Base-by-base conservation (phyloP, 2,329 filamentous ascomycete species). In the Cladophialophora bantiana region DNA sequence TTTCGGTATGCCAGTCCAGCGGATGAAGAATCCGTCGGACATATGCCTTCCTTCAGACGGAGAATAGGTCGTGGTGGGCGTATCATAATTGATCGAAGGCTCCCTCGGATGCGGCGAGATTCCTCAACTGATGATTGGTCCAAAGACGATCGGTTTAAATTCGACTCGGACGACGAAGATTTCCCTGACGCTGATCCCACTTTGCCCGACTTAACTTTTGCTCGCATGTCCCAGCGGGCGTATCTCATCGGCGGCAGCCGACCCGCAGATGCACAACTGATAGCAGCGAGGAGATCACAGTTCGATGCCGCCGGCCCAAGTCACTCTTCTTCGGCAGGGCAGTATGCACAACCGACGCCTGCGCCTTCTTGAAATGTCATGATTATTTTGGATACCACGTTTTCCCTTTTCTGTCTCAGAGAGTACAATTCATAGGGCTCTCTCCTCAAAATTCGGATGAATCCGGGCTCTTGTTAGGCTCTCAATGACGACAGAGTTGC, bases 11-110 rank as follows among this genome's bases (percentile, higher is more conserved):
- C 78, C 54, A 77, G 80, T 71, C 79, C 80, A 54, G 73, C 80
- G 61, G 78, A 80, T 62, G 82, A 81, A 52, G 80, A 81, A 62
- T 74, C 78, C 34, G 77, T 76, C 68, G 75, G 74, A 62, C 66
- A 63, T 31, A 81, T 82, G 73, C 89, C 90, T 62, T 89, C 90
- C 15, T 97, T 91, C 83, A 89, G 94, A 71, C 88, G 93, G 70
- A 90, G 95, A 66, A 88, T 93, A 63, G 94, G 94, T 62, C 90
- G 94, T 72, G 85, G 94, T 69, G 93, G 93, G 70, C 89, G 94
- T 45, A 78, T 96, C 72, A 93, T 93, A 86, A 92, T 98, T 72
- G 95, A 98, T 79, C 89, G 93, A 73, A 89, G 91, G 72, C 89
- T 93, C 75, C 85, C 82, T 69, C 77, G 85, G 52, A 85, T 82